Evolutionary conservation across 1,284 basidiomycete species (phyloP).

Genomic region (Leccinum ambiguum): DNA sequence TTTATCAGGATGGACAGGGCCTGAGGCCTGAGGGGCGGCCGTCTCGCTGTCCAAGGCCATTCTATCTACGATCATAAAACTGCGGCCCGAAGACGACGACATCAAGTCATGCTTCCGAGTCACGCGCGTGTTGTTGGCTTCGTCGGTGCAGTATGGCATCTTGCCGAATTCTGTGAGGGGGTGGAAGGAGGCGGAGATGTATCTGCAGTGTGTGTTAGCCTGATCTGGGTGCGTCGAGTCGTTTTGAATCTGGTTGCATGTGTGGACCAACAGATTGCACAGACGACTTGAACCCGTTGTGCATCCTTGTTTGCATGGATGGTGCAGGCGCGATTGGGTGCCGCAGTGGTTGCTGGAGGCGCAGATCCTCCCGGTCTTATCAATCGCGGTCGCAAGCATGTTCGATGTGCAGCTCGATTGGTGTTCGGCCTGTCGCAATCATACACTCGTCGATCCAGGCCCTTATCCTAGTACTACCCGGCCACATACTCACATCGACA

Average conservation of each 20-base stretch:
- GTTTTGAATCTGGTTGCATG: neutral
- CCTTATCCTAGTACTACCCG: too few species aligned
- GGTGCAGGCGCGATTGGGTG: conserved; percentile 39
- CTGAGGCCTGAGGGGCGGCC: conserved; percentile 43
- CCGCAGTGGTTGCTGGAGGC: conserved; percentile 54
- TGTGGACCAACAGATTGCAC: neutral
- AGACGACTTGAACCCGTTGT: conserved; percentile 90
- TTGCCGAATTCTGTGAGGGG: neutral
- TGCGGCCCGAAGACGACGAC: conserved; percentile 52
- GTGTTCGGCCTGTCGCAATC: too few species aligned
- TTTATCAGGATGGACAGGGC: conserved; percentile 41
- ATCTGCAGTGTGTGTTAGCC: neutral
- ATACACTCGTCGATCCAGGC: too few species aligned
- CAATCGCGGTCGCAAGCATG: conserved; percentile 23
- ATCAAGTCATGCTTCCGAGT: conserved; percentile 52
- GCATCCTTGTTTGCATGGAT: conserved; percentile 87
- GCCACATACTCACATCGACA: too few species aligned
- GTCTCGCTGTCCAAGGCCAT: neutral
- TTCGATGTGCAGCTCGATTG: too few species aligned
- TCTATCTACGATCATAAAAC: neutral
- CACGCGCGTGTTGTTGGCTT: conserved; percentile 54
- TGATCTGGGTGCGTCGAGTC: neutral
- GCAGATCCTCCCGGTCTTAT: conserved; percentile 76
- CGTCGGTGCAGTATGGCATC: neutral
- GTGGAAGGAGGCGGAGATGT: neutral